These are phyloP conservation scores for Chrysosporium keratinophilum DNA, from an alignment of 2,329 filamentous ascomycete species.

Conservation along the genomic window DNA sequence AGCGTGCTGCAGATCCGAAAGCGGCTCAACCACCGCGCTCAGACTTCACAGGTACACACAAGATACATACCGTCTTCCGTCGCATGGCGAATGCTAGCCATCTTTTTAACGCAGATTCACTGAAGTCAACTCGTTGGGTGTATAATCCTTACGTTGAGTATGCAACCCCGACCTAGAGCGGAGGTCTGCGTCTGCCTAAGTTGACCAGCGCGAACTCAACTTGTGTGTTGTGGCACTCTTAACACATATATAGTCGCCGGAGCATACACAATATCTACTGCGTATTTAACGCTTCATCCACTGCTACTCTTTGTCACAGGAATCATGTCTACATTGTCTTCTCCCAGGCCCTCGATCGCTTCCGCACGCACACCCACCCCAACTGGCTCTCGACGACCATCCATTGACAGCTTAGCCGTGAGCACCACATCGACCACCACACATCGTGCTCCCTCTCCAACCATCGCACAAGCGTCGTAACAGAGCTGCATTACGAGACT, in stretches of 20 bases:
- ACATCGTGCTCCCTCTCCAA: conserved; percentile 23
- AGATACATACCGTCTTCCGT: background rate
- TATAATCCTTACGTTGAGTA: no score
- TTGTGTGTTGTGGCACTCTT: no score
- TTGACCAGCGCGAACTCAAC: no score
- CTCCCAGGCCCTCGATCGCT: conserved; percentile 33
- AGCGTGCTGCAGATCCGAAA: no score
- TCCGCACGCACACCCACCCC: conserved; percentile 42
- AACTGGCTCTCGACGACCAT: conserved; percentile 64
- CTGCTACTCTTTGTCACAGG: no score
- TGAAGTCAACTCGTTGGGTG: background rate
- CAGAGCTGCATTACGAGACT: conserved; percentile 79
- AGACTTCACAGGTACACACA: no score
- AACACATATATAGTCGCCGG: no score
- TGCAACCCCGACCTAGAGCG: no score
- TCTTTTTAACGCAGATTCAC: background rate
- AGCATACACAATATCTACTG: no score
- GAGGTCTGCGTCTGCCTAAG: no score
- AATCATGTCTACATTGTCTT: conserved; percentile 50
- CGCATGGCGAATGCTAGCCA: conserved; percentile 6
- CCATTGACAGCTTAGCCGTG: conserved; percentile 49
- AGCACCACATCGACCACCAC: background rate
- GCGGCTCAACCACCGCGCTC: background rate
- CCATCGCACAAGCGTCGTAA: conserved; percentile 49
- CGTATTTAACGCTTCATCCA: no score